Evolutionary conservation across 805 yeast species (phyloP).

Genomic region (Saccharomycopsis sp.): DNA sequence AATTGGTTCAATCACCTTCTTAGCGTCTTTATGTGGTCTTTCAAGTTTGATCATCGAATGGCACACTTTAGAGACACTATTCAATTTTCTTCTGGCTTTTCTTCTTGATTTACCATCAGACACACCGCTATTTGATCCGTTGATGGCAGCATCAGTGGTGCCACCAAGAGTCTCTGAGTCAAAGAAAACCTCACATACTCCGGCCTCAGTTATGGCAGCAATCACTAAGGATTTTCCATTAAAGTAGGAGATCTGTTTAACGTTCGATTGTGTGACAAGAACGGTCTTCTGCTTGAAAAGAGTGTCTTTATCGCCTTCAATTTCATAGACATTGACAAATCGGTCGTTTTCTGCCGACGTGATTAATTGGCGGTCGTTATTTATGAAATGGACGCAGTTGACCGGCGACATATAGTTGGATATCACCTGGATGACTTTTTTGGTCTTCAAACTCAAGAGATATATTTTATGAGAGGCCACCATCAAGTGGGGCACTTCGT

Average conservation of each 20-base stretch:
- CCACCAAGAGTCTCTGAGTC: conserved; percentile 29
- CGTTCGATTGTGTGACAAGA: conserved; percentile 28
- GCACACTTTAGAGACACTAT: conserved; percentile 46
- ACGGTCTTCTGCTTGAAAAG: conserved; percentile 7
- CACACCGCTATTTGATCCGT: neutral
- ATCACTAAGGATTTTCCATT: conserved; percentile 28
- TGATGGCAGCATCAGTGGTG: neutral
- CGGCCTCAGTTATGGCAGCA: conserved; percentile 66
- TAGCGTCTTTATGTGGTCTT: conserved; percentile 33
- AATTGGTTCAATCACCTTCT: conserved; percentile 27
- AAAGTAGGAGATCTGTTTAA: conserved; percentile 11
- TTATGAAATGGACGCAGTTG: conserved; percentile 38
- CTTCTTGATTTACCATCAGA: conserved; percentile 17
- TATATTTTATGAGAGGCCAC: conserved; percentile 64
- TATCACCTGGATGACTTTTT: conserved; percentile 41
- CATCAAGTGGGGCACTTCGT: conserved; percentile 38
- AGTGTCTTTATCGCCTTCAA: conserved; percentile 22
- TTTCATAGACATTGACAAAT: conserved; percentile 64
- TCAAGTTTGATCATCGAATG: conserved; percentile 39
- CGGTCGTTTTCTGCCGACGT: conserved; percentile 78
- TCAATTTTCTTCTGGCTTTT: conserved; percentile 40
- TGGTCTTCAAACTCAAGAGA: conserved; percentile 39
- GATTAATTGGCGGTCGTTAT: conserved; percentile 38
- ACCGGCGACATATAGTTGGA: conserved; percentile 78
- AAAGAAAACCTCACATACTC: conserved; percentile 63